Base-by-base conservation (phyloP, 306 rosid species). In the Benincasa hispida region DNA sequence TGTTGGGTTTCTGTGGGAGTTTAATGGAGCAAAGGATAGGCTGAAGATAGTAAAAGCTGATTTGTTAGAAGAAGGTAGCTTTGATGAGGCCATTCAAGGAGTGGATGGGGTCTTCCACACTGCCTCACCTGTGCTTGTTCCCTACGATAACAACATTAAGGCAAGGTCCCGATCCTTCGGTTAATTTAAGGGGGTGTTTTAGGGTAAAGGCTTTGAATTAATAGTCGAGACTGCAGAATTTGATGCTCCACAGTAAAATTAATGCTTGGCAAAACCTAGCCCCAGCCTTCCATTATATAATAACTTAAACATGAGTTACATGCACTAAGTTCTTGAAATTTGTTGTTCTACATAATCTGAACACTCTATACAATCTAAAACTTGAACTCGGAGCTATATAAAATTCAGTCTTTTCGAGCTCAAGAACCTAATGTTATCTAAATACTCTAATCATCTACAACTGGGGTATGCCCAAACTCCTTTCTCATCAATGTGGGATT, bases 91-190 rank as follows among this genome's bases (percentile, higher is more conserved):
- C 3, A 60, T 93, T 0, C 76, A 24, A 15, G 93, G 96, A 5
- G 92, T 90, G 61, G 88, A 90, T 76, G 96, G 96, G 15, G 94
- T 91, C 27, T 93, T 88, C 85, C 98, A 93, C 72, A 90, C 92
- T 3, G 94, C 96, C 0, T 92, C 96, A 8, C 98, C 96, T 0
- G 94, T 91, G 25, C 50, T 91, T 22, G 91, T 91, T 50, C 90
- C 89, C 12, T 62, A 77, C 18, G 87, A 90, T 21, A 63, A 87
- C 32, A 84, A 90, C 57, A 53, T 91, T 84, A 85, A 90, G 95
- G 98, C 85, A 63, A 21, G 59, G 2, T 32, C 76, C 39, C 32
- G 35, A 62, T 41, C 12, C 54, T 67, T 5, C 10, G 17, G 13
- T n/a, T n/a, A 5, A 66, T 12, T 66, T 39, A 37, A 37, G 27